These are phyloP conservation scores for Candida berthetii DNA, from an alignment of 805 yeast species.

Conservation along the genomic window DNA sequence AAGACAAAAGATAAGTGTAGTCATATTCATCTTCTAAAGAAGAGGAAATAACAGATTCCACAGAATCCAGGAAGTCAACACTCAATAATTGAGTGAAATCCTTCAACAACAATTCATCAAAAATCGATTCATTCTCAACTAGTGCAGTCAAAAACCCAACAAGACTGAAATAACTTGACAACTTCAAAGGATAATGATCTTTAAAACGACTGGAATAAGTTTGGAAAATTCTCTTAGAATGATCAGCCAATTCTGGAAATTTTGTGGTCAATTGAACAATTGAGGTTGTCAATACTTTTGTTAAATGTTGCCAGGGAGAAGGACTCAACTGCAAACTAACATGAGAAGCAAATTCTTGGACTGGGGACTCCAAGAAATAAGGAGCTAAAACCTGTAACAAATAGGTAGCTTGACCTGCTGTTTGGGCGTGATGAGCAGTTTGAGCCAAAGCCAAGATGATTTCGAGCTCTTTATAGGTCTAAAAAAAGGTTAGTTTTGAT, in stretches of 20 bases:
- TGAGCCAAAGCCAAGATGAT: conserved; percentile 40
- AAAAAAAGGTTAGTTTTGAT: background rate
- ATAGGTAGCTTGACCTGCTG: conserved; percentile 29
- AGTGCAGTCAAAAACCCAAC: conserved; percentile 31
- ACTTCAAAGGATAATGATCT: conserved; percentile 6
- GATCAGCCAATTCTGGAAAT: conserved; percentile 20
- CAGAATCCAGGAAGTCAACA: conserved; percentile 9
- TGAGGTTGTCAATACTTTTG: conserved; percentile 25
- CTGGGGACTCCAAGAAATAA: conserved; percentile 45
- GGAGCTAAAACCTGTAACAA: conserved; percentile 35
- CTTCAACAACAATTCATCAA: conserved; percentile 17
- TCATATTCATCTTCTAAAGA: conserved; percentile 21
- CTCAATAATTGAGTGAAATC: conserved; percentile 18
- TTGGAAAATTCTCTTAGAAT: conserved; percentile 15
- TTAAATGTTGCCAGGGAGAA: conserved; percentile 34
- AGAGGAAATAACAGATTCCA: conserved; percentile 25
- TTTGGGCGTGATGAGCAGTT: conserved; percentile 27
- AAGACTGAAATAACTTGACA: conserved; percentile 24
- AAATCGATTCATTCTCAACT: conserved; percentile 11
- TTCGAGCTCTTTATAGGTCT: conserved; percentile 46
- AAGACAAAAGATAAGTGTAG: conserved; percentile 24
- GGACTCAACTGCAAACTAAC: conserved; percentile 25
- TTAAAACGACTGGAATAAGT: conserved; percentile 18
- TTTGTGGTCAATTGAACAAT: conserved; percentile 18
- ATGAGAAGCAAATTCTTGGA: conserved; percentile 38